Base-by-base conservation (phyloP, 2,329 filamentous ascomycete species). In the Sclerotinia minor region DNA sequence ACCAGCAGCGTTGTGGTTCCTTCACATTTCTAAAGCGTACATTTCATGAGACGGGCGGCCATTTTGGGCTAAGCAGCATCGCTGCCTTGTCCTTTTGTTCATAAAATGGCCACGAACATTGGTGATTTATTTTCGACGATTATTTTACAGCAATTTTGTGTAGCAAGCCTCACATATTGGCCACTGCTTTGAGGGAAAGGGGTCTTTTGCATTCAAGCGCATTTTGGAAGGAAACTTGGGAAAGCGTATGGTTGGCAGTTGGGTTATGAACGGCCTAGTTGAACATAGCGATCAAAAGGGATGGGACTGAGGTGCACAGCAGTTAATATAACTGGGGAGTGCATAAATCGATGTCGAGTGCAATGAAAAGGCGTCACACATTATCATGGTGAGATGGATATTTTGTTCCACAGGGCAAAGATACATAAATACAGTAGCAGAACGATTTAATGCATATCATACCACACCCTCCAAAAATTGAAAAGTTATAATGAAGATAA, bases 1-100 rank as follows among this genome's bases (percentile, higher is more conserved):
- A 71, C 58, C 52, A 53, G n/a, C 11, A 58, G 65, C 47, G 65
- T 64, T 64, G 38, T 41, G 65, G 58, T 52, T 47, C 29, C 24
- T 50, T 58, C n/a, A n/a, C 38, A 55, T 15, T 64, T 50, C n/a
- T 47, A n/a, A 41, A 50, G 55, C 65, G 63, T 26, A 29, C 49
- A 47, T 64, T 49, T 32, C 7, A 32, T 53, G 49, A 26, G 58
- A 67, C 63, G 47, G 19, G n/a, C 49, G 54, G 58, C 21, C 17
- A 38, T 45, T 32, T 52, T 21, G 57, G 50, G 44, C 44, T 50
- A 11, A 59, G 4, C 41, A 47, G 44, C 24, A 49, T 49, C 29
- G 7, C 13, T 24, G 59, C 59, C 29, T 50, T 61, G 44, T 35
- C 15, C n/a, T 61, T 50, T 38, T 61, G 58, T 61, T 26, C 45